Base-by-base conservation (phyloP, 1,284 basidiomycete genomes). In the Violaceomyces palustris region DNA sequence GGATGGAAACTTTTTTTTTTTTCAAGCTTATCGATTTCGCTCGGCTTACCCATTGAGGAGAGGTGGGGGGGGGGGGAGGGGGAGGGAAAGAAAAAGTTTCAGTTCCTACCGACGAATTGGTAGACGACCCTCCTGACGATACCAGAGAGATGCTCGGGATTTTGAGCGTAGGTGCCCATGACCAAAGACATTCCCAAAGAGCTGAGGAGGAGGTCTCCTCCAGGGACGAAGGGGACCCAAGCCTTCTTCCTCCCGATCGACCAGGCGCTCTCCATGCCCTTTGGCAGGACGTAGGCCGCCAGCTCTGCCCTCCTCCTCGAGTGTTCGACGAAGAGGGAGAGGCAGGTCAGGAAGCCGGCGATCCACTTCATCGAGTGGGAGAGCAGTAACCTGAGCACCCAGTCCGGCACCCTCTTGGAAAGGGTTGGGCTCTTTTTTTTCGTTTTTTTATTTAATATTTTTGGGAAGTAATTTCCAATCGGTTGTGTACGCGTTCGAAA, bases 241-340 rank as follows among this genome's bases (percentile, higher is more conserved):
- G 87, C 84, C 53, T 84, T 82, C 14, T 85, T 84, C 31, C 87
- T 75, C 12, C 85, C 82, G 60, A 84, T 81, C 1, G 83, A 79
- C 91, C 92, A 97, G 10, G 82, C 82, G 44, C 62, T 58, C 45
- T 71, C 67, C 34, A 69, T 74, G 0, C 83, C 87, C 74, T 90
- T 88, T n/a, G 92, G 92, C 29, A 96, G 76, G 3, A 90, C 89
- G 73, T 93, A 98, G 84, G 94, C 92, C 22, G 92, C 89, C 54
- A 93, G 76, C 75, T 93, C 89, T 3, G 82, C 83, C 11, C 88
- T 79, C 12, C 89, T 78, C 39, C 83, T 77, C 73, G 83, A 85
- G 67, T 90, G 89, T 69, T 98, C 93, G 4, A 93, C 80, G 43
- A 96, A 83, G 29, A 97, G 77, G 11, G 87, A 81, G 3, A 92